phyloP scores from a whole-genome alignment of 768 basidiomycete genomes.

The Erythrobasidium yunnanense region DNA sequence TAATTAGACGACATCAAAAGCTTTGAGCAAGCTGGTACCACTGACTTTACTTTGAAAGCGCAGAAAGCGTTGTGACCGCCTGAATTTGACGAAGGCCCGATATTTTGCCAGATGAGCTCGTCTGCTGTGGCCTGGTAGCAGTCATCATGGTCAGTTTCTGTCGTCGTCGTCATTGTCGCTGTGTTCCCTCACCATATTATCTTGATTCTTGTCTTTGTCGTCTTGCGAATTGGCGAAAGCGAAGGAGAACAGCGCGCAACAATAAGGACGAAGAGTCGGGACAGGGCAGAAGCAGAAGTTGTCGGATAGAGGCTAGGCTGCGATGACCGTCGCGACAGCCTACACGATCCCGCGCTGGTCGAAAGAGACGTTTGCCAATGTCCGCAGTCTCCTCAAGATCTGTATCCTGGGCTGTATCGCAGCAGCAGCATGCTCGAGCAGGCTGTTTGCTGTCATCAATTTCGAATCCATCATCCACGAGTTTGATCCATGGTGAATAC shows the following conservation, averaged over 20 bases:
- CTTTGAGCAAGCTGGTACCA: not conserved
- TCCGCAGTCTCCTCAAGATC: constrained; percentile 66
- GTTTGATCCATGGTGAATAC: constrained; percentile 14
- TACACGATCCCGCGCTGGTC: constrained; percentile 1
- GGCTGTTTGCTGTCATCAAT: constrained; percentile 92
- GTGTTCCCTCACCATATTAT: not conserved
- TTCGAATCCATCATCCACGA: constrained; percentile 64
- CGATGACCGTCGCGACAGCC: constrained; percentile 16
- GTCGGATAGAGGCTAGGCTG: too few relatives aligned
- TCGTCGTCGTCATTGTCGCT: too few relatives aligned
- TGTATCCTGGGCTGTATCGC: constrained; percentile 82
- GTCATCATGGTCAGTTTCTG: too few relatives aligned
- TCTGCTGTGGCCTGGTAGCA: constrained; percentile 4
- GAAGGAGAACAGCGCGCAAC: not conserved
- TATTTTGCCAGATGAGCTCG: constrained; percentile 18
- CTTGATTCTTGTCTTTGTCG: not conserved
- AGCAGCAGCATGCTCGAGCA: constrained; percentile 61
- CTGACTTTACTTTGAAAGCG: constrained; percentile 99
- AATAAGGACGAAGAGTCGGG: not conserved
- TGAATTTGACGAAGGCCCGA: not conserved
- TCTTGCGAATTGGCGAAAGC: not conserved
- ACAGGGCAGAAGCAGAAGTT: too few relatives aligned
- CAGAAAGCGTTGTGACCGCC: constrained; percentile 53
- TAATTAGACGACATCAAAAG: too few relatives aligned
- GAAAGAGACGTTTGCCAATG: constrained; percentile 12